Base-by-base conservation (phyloP, 2,329 filamentous ascomycete species). In the Neofusicoccum sp. region DNA sequence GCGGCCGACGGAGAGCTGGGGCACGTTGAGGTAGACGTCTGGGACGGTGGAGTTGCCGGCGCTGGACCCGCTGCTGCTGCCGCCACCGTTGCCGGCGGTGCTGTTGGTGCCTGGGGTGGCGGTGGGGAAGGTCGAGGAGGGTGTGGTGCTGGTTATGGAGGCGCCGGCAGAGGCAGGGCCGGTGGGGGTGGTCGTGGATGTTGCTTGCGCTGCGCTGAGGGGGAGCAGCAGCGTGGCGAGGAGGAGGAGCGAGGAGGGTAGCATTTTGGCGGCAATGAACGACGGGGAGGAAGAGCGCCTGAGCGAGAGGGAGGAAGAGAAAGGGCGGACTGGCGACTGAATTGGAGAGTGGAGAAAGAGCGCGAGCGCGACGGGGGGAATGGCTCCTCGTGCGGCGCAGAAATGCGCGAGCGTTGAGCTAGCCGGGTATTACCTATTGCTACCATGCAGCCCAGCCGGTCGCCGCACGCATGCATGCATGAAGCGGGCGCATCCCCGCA, bases 21-120 rank as follows among this genome's bases (percentile, higher is more conserved):
- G 83, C 1, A 86, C 80, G 49, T 79, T 80, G 38, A 87, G 79
- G 60, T 80, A 76, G 16, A 87, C 84, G 72, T 87, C 84, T 8
- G 84, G 83, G 0, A 79, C 75, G 3, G 71, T 73, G 11, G 74
- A 73, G 34, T 66, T 66, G 36, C 60, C 57, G n/a, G 70, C 67
- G 30, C 66, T 65, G 45, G 68, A 66, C 16, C 69, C 63, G 61
- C 65, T 69, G 30, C n/a, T 20, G 30, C 54, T 14, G 16, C 40
- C 16, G 20, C 40, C 31, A n/a, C n/a, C 26, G 24, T 63, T 57
- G 33, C 62, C 47, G 28, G 61, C 16, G n/a, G 57, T 60, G 40
- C 34, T 53, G 45, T 60, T 60, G 26, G 47, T 36, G 6, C 44
- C 34, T 2, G 58, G 47, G 9, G 47, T 57, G 16, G 57, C 34